Evolutionary conservation across 495 filamentous ascomycete species (phyloP), one percentile per base, ranked within the genome.

Genomic region (Neurospora tetrasperma): DNA sequence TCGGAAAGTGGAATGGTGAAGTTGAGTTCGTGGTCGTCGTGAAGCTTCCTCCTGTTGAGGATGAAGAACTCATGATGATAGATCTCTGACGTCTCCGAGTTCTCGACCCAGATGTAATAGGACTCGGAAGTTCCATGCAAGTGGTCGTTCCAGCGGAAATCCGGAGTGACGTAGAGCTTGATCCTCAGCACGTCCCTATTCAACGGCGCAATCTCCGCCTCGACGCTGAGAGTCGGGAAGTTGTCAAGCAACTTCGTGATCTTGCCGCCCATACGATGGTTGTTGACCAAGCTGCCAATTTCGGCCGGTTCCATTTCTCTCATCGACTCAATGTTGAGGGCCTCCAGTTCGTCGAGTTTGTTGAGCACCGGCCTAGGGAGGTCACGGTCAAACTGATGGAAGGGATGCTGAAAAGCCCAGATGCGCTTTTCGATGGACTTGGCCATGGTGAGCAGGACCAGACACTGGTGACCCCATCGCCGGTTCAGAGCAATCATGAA

Each of bases 51-150:
- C 71, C 94, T 86, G 71, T 88, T 94, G 7, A 99, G 86, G 70
- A 99, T 93, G 83, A 98, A 98, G 80, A 91, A 97, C 80, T 99
- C 96, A 72, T 97, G 93, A 77, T 99, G 96, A 76, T 97, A 99
- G 44, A 99, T 98, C 79, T 98, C 94, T 2, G 93, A 95, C 0
- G 94, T 97, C 76, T 98, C 96, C 0, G 95, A 98, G 78, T 98
- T 97, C 82, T 99, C 96, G 18, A 98, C 95, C 96, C 96, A 98
- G 69, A 98, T 90, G 89, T 94, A 98, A 82, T 96, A 99, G 23
- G 93, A 94, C 78, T 99, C 96, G 3, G 95, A 97, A 5, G 89
- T 91, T 3, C 96, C 96, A 80, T 99, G 93, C 69, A 97, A 87
- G n/a, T 90, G 90, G 74, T 99, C 96, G 74, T 97, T 97, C 96